Base-by-base conservation (phyloP, 2,329 filamentous ascomycete species). In the Cryphonectria naterciae region DNA sequence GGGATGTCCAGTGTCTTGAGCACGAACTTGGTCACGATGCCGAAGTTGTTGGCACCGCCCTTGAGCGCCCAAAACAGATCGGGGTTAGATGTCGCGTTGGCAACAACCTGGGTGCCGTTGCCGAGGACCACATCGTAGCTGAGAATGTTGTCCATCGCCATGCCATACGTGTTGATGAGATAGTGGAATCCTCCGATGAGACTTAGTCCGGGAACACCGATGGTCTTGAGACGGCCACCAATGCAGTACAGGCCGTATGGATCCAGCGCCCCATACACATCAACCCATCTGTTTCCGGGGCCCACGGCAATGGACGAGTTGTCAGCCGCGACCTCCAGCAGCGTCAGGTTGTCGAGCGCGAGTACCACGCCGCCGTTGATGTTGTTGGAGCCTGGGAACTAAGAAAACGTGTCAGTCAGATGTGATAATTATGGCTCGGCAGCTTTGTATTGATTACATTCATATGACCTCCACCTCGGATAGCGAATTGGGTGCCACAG, bases 161-260 rank as follows among this genome's bases (percentile, higher is more conserved):
- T 75, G 11, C 78, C 76, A 60, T 74, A 74, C 69, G 77, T 77
- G 67, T 76, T 77, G 35, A 73, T 73, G 66, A 78, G 75, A 65
- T 76, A 79, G 52, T 74, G 73, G 22, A 78, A 73, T 0, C 78
- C 78, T 11, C 79, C 78, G 39, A 78, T 75, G 3, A 79, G 65
- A 6, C 74, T 74, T 4, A 79, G 74, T 6, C 78, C 78, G 10
- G 75, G 73, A 2, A 79, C 76, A 5, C 78, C 78, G 25, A 79
- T 77, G 0, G 69, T 73, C 39, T 75, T 75, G 37, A 77, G 72
- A 11, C 78, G 76, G 7, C 78, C 78, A n/a, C 78, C 78, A 52
- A 78, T 75, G 56, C 71, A 69, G 54, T 76, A 76, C 1, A 72
- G 70, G 11, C 72, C 73, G n/a, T 76, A 70, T 1, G 75, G 72